These are phyloP conservation scores for Fusarium hostae DNA, from an alignment of 2,329 filamentous ascomycete species.

Conservation along the genomic window DNA sequence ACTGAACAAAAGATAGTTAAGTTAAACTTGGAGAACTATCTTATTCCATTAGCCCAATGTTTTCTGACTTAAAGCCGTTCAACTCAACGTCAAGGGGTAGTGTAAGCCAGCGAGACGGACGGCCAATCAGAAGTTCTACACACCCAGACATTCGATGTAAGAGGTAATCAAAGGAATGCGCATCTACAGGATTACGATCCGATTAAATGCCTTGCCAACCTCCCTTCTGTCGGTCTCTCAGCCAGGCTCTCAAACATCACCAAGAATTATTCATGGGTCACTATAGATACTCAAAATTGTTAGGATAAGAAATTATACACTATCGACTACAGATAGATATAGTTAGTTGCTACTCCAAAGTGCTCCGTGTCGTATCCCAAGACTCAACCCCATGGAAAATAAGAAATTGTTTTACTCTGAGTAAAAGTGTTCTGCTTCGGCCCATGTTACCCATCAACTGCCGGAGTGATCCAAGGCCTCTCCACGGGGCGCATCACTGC, in stretches of 20 bases:
- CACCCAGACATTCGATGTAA: slow-evolving; percentile 17
- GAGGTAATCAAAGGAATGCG: slow-evolving; percentile 27
- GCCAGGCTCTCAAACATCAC: not conserved
- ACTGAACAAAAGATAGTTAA: not conserved
- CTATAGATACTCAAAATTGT: slow-evolving; percentile 5
- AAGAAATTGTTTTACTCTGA: slow-evolving; percentile 34
- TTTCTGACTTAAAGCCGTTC: not conserved
- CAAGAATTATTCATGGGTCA: not conserved
- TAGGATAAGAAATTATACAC: slow-evolving; percentile 51
- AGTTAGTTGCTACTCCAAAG: slow-evolving; percentile 45
- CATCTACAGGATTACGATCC: not conserved
- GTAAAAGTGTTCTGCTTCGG: slow-evolving; percentile 40
- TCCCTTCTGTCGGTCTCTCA: not conserved
- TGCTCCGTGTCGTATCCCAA: slow-evolving; percentile 39
- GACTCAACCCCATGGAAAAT: slow-evolving; percentile 38
- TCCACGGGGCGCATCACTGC: slow-evolving; percentile 31
- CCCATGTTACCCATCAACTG: slow-evolving; percentile 38
- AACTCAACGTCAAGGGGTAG: not conserved
- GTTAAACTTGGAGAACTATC: not conserved
- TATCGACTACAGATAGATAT: slow-evolving; percentile 50
- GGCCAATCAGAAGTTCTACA: slow-evolving; percentile 18
- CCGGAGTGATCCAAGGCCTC: slow-evolving; percentile 42
- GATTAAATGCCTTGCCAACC: slow-evolving; percentile 6
- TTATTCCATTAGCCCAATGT: not conserved
- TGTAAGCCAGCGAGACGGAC: not conserved